Evolutionary conservation across 2,329 filamentous ascomycete genomes (phyloP), one percentile per base, ranked within the genome.

Genomic region (Zalaria obscura): DNA sequence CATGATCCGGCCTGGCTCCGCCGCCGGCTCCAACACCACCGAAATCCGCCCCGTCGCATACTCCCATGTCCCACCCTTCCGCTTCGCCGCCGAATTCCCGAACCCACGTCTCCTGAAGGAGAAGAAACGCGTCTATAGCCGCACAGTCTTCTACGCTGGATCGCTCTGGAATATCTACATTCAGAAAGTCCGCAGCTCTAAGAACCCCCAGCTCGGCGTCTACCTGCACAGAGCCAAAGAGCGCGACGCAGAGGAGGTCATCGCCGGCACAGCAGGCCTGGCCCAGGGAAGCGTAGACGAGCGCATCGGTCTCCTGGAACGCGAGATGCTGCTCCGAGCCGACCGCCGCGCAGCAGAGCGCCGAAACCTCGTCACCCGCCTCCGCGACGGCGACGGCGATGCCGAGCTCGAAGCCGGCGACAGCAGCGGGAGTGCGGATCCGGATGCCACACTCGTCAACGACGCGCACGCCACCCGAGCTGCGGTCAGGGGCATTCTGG

Each of bases 161-260:
- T 70, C 65, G 11, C 56, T 74, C 10, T 76, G 73, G 73, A 76
- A 76, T 48, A 70, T 76, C n/a, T 76, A 76, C 52, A 74, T 76
- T 7, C 73, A 76, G 49, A 73, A 75, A 45, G 68, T 75, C 2
- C 65, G 68, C 5, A 70, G 68, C 1, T 63, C 65, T 2, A 73
- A 73, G 47, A 70, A 66, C 40, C 68, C 71, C 7, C 72, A 76
- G 49, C 61, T 76, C 1, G 73, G 72, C 9, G 72, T 76, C 4
- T 76, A 76, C 46, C 60, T 76, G 3, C 72, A 76, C 49, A 68
- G 72, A 35, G 72, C 70, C 4, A 75, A 75, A 49, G 72, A 75
- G 44, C 63, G 67, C 25, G 69, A 75, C 41, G 61, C 60, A 0
- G 66, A 68, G 36, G 66, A 70, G 40, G 47, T 55, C n/a, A 45